Conservation (phyloP, 2,329 filamentous ascomycete species). For the Helotiales sp. region DNA sequence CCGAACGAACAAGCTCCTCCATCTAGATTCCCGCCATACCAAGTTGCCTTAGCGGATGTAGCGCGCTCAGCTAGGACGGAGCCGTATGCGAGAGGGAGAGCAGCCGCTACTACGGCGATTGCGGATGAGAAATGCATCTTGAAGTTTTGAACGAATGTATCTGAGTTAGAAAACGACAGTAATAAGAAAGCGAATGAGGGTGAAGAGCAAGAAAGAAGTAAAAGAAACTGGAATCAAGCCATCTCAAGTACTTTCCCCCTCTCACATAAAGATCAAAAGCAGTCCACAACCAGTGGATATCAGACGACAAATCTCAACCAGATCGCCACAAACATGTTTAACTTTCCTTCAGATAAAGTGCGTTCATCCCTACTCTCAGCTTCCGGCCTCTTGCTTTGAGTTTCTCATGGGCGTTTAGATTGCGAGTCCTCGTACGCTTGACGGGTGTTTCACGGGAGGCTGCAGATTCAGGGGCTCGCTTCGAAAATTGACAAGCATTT, state of each 20-base stretch:
- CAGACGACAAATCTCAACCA: neutral
- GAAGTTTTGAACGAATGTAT: neutral
- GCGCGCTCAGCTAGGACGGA: constrained; percentile 10
- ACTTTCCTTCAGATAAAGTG: neutral
- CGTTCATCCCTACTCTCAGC: neutral
- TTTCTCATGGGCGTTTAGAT: too few relatives aligned
- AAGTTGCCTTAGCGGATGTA: constrained; percentile 9
- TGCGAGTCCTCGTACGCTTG: neutral
- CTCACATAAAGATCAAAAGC: neutral
- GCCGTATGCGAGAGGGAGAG: neutral
- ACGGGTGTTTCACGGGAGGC: neutral
- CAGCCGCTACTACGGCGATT: neutral
- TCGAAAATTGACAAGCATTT: neutral
- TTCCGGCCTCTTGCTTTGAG: too few relatives aligned
- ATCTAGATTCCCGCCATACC: constrained; percentile 2
- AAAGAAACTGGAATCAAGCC: neutral
- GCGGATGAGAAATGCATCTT: constrained; percentile 7
- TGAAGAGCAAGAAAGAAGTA: neutral
- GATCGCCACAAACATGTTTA: neutral
- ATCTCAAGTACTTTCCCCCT: neutral
- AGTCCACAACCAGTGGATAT: neutral
- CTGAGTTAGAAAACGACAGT: neutral
- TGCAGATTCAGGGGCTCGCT: neutral
- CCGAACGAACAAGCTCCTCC: constrained; percentile 13
- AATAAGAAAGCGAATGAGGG: neutral